Percentiles rank a stretch among this genome's conserved stretches.
Evolutionary conservation across 495 filamentous ascomycete genomes (phyloP).

Genomic region (Daldinia childiae): DNA sequence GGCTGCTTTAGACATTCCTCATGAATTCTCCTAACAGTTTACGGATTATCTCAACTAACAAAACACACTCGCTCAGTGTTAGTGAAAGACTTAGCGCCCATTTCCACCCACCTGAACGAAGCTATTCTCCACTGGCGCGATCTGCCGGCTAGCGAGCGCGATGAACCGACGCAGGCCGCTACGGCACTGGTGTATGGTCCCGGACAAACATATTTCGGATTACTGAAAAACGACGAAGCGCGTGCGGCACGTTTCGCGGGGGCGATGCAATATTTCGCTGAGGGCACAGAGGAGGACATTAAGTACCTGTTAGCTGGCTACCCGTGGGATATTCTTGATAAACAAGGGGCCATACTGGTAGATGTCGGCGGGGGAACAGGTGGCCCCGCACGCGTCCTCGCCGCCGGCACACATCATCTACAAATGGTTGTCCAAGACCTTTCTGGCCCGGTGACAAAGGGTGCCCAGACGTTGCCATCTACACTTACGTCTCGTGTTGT

Average conservation of each 20-base stretch:
- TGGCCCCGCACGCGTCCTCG: background rate
- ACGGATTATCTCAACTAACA: background rate
- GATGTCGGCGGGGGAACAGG: background rate
- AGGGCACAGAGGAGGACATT: background rate
- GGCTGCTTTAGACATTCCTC: too few species aligned
- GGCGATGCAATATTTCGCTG: background rate
- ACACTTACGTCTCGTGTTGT: background rate
- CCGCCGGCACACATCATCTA: background rate
- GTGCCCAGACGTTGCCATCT: background rate
- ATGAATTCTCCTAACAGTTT: too few species aligned
- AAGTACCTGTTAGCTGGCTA: background rate
- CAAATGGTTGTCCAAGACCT: background rate
- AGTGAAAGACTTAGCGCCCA: background rate
- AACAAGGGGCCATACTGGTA: background rate
- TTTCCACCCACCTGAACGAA: background rate
- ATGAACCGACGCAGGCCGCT: background rate
- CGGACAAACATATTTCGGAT: background rate
- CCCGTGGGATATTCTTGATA: background rate
- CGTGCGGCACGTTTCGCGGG: background rate
- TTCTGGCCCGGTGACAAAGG: background rate
- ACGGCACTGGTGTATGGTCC: background rate
- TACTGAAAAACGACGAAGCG: background rate
- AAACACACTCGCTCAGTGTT: background rate
- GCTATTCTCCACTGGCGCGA: background rate
- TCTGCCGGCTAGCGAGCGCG: background rate